These are phyloP conservation scores for Kwoniella sp. DNA, from an alignment of 768 basidiomycete genomes.

Conservation along the genomic window DNA sequence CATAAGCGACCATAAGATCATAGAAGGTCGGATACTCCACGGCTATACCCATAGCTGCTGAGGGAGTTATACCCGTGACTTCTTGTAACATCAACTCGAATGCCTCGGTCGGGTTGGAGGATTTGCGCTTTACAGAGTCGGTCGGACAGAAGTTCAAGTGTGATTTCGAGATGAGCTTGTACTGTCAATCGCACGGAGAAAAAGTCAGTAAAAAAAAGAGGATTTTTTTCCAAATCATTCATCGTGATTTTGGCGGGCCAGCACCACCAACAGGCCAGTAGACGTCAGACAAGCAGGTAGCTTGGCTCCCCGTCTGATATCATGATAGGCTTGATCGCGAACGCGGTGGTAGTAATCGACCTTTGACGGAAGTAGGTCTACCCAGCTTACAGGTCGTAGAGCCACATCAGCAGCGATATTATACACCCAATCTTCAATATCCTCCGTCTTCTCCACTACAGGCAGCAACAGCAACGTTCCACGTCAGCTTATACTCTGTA, in stretches of 20 bases:
- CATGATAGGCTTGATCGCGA: too few relatives aligned
- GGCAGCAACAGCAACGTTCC: not conserved
- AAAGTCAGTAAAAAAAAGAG: constrained; percentile 10
- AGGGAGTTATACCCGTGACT: constrained; percentile 51
- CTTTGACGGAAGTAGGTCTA: not conserved
- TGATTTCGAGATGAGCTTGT: constrained; percentile 51
- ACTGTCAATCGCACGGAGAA: constrained; percentile 29
- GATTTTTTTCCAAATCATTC: too few relatives aligned
- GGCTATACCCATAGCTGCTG: constrained; percentile 46
- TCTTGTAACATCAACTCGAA: constrained; percentile 55
- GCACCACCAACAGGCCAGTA: too few relatives aligned
- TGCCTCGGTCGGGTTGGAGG: constrained; percentile 29
- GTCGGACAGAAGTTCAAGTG: constrained; percentile 52
- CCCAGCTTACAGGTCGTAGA: constrained; percentile 44
- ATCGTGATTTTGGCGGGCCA: too few relatives aligned
- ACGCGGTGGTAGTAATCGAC: too few relatives aligned
- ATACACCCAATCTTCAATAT: constrained; percentile 50
- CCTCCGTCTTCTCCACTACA: constrained; percentile 53
- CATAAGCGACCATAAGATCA: constrained; percentile 51
- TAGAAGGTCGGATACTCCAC: constrained; percentile 42
- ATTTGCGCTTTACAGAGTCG: constrained; percentile 38
- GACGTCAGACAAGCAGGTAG: too few relatives aligned
- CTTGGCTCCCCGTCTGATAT: too few relatives aligned
- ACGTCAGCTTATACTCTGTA: too few relatives aligned
- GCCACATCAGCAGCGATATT: constrained; percentile 52